A percentile compares a stretch with the other conserved stretches of the same genome.
phyloP scores from a whole-genome alignment of 2,329 filamentous ascomycete species.

The Anthostomella pinea region DNA sequence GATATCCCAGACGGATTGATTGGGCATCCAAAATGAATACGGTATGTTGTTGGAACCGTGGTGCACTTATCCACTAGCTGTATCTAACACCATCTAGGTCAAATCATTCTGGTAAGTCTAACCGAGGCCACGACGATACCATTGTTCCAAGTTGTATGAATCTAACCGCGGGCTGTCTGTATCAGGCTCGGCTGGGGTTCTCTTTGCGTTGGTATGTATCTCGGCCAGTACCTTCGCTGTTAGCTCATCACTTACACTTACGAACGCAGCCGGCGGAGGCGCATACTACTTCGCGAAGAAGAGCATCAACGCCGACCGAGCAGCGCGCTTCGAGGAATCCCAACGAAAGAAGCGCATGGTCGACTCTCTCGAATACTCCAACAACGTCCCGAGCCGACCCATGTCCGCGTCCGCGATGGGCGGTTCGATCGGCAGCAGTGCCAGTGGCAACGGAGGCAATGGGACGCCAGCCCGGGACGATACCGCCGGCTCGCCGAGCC shows the following conservation, averaged over 20 bases:
- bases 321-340: conserved; percentile 65
- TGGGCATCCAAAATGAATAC: conserved; percentile 16
- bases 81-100: conserved; percentile 40
- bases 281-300: conserved; percentile 96
- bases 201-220: conserved; percentile 70
- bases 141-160: too few relatives aligned
- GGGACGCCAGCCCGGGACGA: conserved; percentile 57
- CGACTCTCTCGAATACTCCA: conserved; percentile 51
- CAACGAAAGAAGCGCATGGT: conserved; percentile 61
- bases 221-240: too few relatives aligned
- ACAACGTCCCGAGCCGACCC: conserved; percentile 35
- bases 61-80: conserved; percentile 1
- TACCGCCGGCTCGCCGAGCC: conserved; percentile 60
- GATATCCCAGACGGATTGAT: not conserved
- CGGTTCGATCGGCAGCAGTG: conserved; percentile 26
- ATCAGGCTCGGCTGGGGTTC: conserved; percentile 86
- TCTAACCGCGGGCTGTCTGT: too few relatives aligned
- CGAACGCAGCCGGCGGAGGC: conserved; percentile 69
- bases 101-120: conserved; percentile 62
- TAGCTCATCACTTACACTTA: conserved; percentile 1
- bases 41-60: conserved; percentile 6
- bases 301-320: conserved; percentile 87
- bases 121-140: too few relatives aligned
- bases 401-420: conserved; percentile 36
- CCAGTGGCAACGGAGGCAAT: conserved; percentile 30